Base-by-base conservation (phyloP, 495 filamentous ascomycete genomes). In the Talaromyces liani region DNA sequence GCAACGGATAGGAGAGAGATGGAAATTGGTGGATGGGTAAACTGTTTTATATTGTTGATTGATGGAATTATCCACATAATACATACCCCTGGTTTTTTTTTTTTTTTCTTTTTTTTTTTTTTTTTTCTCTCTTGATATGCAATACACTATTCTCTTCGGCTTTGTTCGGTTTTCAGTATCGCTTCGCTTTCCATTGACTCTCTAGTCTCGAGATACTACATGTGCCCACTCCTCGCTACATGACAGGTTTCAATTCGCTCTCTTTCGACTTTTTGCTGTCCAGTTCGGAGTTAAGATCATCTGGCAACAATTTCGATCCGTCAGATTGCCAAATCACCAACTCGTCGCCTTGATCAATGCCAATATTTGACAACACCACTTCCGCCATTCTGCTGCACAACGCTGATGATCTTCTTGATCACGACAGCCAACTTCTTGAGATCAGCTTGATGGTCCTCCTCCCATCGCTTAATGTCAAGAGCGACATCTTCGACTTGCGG, bases 401-500 rank as follows among this genome's bases (percentile, higher is more conserved):
- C 53, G 6, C 4, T 25, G 7, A 78, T n/a, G 24, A 82, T 79
- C 22, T 67, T 68, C 3, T 61, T 65, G 33, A 82, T 71, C 63
- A 82, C n/a, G n/a, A n/a, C n/a, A n/a, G n/a, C 74, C 47, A 82
- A 47, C 41, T 65, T 68, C 36, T 54, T 67, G 22, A 83, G 64
- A 4, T 75, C 64, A 3, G 58, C 51, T 56, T 75, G 70, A 55
- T 81, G 73, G 4, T 27, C 24, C 22, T 66, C 39, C 67, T 82
- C 74, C 80, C 80, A 82, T 25, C 31, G 24, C 63, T 66, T 65
- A 27, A 81, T 67, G 20, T 70, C 60, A 24, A 12, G 20, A 6
- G 73, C 58, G 36, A 82, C 68, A 71, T 81, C 66, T 70, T 78
- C 69, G 14, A 79, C 73, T 39, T 73, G 29, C 58, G 77, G 69